Evolutionary conservation across 257 asterid species (phyloP).

Genomic region (Fraxinus americana): DNA sequence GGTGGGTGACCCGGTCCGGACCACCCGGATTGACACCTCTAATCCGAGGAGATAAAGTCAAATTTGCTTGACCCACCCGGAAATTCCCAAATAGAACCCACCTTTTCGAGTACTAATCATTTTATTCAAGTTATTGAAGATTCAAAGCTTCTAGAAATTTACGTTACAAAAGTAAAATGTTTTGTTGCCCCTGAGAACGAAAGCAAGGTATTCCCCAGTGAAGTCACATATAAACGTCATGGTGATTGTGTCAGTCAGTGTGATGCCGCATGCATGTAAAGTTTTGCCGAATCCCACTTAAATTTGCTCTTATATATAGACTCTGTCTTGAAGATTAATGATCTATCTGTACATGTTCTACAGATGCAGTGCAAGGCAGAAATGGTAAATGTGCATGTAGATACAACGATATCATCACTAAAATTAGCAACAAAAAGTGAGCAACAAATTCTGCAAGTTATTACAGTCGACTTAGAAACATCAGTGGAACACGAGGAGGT

Average conservation of each 20-base stretch:
- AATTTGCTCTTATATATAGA: neutral
- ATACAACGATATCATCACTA: constrained; percentile 26
- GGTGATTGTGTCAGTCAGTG: neutral
- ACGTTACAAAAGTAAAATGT: neutral
- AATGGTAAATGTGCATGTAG: neutral
- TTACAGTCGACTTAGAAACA: neutral
- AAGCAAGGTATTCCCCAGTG: neutral
- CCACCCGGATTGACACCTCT: no score
- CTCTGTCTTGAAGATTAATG: neutral
- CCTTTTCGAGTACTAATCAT: neutral
- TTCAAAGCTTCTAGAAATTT: neutral
- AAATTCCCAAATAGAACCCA: neutral
- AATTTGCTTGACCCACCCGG: neutral
- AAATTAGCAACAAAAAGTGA: constrained; percentile 32
- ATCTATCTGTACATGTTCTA: neutral
- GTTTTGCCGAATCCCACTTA: neutral
- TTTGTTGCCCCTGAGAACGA: neutral
- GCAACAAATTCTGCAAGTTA: neutral
- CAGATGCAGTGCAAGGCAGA: constrained; percentile 18
- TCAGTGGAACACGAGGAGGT: neutral
- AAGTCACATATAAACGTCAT: neutral
- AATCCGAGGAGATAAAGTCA: no score
- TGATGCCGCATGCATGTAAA: neutral
- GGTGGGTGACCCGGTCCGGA: no score
- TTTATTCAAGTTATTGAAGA: neutral